Evolutionary conservation across 1,284 basidiomycete genomes (phyloP), one percentile per base, ranked within the genome.

Genomic region (Gomphus bonarii): DNA sequence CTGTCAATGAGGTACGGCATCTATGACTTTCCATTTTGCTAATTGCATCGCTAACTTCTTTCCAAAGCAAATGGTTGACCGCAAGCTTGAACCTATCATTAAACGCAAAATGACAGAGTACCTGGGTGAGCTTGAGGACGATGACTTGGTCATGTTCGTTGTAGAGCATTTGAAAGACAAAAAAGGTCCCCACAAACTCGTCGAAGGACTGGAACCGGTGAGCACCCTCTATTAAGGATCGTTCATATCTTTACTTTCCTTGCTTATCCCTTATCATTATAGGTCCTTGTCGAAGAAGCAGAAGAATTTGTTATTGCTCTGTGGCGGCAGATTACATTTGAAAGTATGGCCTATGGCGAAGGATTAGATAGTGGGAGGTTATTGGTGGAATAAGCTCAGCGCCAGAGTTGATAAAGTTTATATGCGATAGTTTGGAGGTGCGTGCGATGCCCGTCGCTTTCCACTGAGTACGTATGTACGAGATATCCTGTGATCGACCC

Each of bases 221-320:
- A 66, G 90, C 79, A n/a, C 31, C 49, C 50, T 57, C 44, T 51
- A 50, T 30, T 31, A 40, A 33, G 16, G 22, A 12, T 50, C 22
- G 3, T 36, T 46, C 54, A 30, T 54, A 47, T 4, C 11, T n/a
- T 14, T 20, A 14, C 1, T 25, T 43, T n/a, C 22, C 18, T 58
- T 33, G 42, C 31, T 18, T 42, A 4, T 35, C 2, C 33, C 38
- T 3, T 56, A 16, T 54, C 14, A 50, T 12, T 9, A 4, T 62
- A 94, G 91, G 89, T 94, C 5, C 74, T 95, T 20, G 90, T 91
- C 65, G 91, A 94, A 69, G 91, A 95, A 68, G 90, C 91, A 1
- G 71, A 75, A 35, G 82, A 88, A 59, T 79, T 92, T 58, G 77
- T 81, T n/a, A 69, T 84, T 61, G 77, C 76, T 61, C 75, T 95